A percentile compares a stretch with the other conserved stretches of the same genome.
Evolutionary conservation across 169 alveolate genomes (phyloP).

Genomic region (Plasmodium falciparum): DNA sequence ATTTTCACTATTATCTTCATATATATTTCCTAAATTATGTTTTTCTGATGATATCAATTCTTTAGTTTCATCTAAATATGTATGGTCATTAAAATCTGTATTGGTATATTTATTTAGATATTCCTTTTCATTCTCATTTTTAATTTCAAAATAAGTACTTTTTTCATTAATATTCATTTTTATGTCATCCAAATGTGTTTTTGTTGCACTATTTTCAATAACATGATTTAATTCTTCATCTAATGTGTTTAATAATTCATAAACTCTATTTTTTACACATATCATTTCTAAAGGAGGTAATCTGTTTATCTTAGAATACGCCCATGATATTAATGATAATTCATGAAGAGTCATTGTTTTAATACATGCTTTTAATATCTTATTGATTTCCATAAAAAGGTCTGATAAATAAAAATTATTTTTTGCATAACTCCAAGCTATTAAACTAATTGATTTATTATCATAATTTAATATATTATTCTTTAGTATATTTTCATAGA

Average conservation of each 20-base stretch:
- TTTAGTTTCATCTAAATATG: slow-evolving; percentile 26
- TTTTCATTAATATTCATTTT: slow-evolving; percentile 36
- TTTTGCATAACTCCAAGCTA: slow-evolving; percentile 78
- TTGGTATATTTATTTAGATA: slow-evolving; percentile 18
- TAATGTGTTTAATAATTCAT: slow-evolving; percentile 45
- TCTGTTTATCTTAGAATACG: slow-evolving; percentile 73
- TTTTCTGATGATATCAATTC: slow-evolving; percentile 21
- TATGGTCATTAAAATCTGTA: slow-evolving; percentile 9
- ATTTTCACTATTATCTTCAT: slow-evolving; percentile 44
- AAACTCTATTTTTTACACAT: slow-evolving; percentile 74
- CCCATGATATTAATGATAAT: slow-evolving; percentile 75
- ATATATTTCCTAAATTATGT: slow-evolving; percentile 28
- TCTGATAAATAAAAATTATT: slow-evolving; percentile 68
- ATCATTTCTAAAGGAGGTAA: slow-evolving; percentile 75
- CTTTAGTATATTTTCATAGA: slow-evolving; percentile 67
- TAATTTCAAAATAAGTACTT: slow-evolving; percentile 23
- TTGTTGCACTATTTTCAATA: slow-evolving; percentile 5
- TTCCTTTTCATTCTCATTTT: slow-evolving; percentile 20
- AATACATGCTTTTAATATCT: slow-evolving; percentile 63
- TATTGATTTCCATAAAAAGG: slow-evolving; percentile 73
- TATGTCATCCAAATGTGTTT: slow-evolving; percentile 17
- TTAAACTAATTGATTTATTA: slow-evolving; percentile 69
- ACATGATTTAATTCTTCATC: slow-evolving; percentile 59
- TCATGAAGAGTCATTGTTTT: slow-evolving; percentile 77
- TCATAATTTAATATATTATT: slow-evolving; percentile 73